Base-by-base conservation (phyloP, 108 stramenopile genomes). In the Fragilariopsis cylindrus region DNA sequence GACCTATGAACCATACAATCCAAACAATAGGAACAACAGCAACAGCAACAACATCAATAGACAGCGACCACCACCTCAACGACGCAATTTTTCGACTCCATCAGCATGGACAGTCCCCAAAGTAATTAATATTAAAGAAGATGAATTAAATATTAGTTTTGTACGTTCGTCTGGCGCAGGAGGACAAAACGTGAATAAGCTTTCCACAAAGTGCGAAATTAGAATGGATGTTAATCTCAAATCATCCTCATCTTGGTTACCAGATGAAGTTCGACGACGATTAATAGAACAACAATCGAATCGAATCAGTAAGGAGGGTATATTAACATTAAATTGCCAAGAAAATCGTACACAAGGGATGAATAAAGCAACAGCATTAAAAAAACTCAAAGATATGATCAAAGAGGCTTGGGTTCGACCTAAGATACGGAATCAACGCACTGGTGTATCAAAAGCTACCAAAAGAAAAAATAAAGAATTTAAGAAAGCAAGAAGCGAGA, bases 111-210 rank as follows among this genome's bases (percentile, higher is more conserved):
- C 16, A 8, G 88, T 94, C 18, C 93, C 93, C 12, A 74, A 85
- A 12, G 60, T 58, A 18, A 75, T 95, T 16, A 48, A 77, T 18
- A 87, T 95, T 65, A 91, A 91, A 15, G 86, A 90, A 71, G 91
- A 91, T 30, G 50, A 71, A 54, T 11, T 84, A 5, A 82, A 85
- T 16, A 71, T 87, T 52, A 83, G 76, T 7, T 90, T 88, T 71
- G 76, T 71, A 7, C 81, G 88, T 50, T 81, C 73, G 46, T 81
- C 77, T 44, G 89, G 97, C 30, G 87, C 96, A 7, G 97, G 97
- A 39, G 97, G 97, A 5, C 97, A 98, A 75, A 96, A 97, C 76
- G 97, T 98, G 50, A 98, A 97, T 88, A 98, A 96, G 76, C 44
- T 77, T 8, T 95, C 90, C 77, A 96, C 97, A 43, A 88, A 92